phyloP scores from a whole-genome alignment of 2,329 filamentous ascomycete species.

The Periconia sp. region DNA sequence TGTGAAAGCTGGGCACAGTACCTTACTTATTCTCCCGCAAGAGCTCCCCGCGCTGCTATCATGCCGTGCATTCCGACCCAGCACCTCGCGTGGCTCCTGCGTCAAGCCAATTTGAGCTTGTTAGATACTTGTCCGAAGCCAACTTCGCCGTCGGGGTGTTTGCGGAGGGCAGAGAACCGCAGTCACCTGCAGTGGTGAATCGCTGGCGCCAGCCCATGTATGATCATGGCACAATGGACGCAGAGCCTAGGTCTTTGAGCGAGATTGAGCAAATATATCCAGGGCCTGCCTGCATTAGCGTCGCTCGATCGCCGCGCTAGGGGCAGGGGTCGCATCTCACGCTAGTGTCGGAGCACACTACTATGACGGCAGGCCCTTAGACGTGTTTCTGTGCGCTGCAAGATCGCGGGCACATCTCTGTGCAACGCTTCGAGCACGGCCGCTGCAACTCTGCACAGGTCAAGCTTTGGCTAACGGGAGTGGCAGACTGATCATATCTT shows the following conservation, averaged over 20 bases:
- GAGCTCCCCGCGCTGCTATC: conserved; percentile 22
- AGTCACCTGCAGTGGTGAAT: not conserved
- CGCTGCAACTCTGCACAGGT: conserved; percentile 3
- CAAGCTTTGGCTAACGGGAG: conserved; percentile 29
- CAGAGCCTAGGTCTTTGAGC: conserved; percentile 4
- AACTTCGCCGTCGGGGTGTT: too few relatives aligned
- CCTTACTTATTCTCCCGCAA: conserved; percentile 37
- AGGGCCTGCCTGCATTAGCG: not conserved
- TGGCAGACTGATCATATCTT: conserved; percentile 18
- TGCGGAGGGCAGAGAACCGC: not conserved
- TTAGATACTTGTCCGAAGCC: too few relatives aligned
- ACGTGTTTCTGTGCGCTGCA: too few relatives aligned
- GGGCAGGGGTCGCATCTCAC: conserved; percentile 3
- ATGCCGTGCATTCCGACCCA: conserved; percentile 34
- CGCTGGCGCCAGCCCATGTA: too few relatives aligned
- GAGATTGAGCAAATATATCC: conserved; percentile 8
- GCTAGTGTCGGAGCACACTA: too few relatives aligned
- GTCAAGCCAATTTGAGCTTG: conserved; percentile 27
- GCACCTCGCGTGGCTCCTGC: conserved; percentile 27
- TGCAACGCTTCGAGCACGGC: too few relatives aligned
- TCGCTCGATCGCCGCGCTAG: conserved; percentile 1
- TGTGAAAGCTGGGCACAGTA: conserved; percentile 24
- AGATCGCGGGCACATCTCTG: not conserved
- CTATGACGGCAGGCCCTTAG: too few relatives aligned
- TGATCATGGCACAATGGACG: not conserved